Percentiles rank a stretch among this genome's conserved stretches.
phyloP scores from a whole-genome alignment of 164 flowering plant species.

The Aristolochia contorta region DNA sequence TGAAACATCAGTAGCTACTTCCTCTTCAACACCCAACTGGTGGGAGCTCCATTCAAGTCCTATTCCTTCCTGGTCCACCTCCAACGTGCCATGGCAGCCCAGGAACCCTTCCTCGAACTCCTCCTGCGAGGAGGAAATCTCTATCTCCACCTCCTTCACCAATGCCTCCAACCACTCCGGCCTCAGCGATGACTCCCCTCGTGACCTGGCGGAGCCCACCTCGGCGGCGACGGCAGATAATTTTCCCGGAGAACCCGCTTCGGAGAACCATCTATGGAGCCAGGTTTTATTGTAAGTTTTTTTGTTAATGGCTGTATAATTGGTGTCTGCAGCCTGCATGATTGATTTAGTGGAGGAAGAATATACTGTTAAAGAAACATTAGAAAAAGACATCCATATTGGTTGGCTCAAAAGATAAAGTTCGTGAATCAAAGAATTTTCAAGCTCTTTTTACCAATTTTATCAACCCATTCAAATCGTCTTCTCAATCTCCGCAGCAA shows the following conservation, averaged over 20 bases:
- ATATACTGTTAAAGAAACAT: background rate
- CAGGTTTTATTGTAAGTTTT: conserved; percentile 43
- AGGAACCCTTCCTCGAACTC: conserved; percentile 35
- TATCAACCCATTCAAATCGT: too few species aligned
- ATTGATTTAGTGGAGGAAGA: conserved; percentile 12
- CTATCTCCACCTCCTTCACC: conserved; percentile 41
- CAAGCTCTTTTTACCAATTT: too few species aligned
- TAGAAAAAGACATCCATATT: background rate
- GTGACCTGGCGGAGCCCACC: conserved; percentile 23
- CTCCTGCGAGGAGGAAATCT: conserved; percentile 47
- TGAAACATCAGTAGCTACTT: conserved; percentile 33
- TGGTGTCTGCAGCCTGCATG: conserved; percentile 1
- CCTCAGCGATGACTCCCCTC: conserved; percentile 28
- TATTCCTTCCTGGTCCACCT: conserved; percentile 26
- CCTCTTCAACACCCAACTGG: conserved; percentile 32
- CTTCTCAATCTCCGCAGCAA: too few species aligned
- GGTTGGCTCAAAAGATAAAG: conserved; percentile 7
- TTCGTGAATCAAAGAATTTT: too few species aligned
- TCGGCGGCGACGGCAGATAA: conserved; percentile 16
- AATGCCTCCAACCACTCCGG: conserved; percentile 42
- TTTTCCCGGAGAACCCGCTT: conserved; percentile 24
- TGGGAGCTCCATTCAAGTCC: conserved; percentile 36
- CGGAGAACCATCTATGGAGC: conserved; percentile 42
- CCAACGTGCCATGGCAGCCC: conserved; percentile 21
- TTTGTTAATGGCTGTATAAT: background rate